Base-by-base conservation (phyloP, 225 moss, liverwort and hornwort genomes). In the Marchantia paleacea region DNA sequence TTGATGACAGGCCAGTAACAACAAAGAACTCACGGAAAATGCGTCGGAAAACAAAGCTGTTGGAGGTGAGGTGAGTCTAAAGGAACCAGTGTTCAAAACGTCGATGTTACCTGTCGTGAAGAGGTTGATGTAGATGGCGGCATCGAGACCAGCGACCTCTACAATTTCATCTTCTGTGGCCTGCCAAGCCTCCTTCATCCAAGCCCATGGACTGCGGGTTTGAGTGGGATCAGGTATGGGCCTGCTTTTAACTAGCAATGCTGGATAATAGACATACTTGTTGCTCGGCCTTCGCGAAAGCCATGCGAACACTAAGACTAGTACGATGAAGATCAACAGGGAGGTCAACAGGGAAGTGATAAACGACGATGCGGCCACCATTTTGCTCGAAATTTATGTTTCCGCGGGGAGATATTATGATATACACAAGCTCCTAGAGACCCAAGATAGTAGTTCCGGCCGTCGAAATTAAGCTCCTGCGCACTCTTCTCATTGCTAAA, bases 61-160 rank as follows among this genome's bases (percentile, higher is more conserved):
- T 39, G 39, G 39, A 39, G 39, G 39, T 50, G 22, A 51, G 50
- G 4, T 51, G 14, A 9, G 8, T 15, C 6, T 47, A 51, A 19
- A 28, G 52, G 7, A 22, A 16, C 6, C 6, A 14, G 28, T 28
- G 66, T 29, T 51, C 50, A 52, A 12, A 18, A 15, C 51, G 11
- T 15, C 10, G n/a, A 20, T 51, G 16, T 52, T 89, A 94, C 96
- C 94, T 85, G 91, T 86, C 20, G 89, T 85, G 83, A 93, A 93
- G 24, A 97, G 83, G 29, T 87, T 88, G 69, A 92, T 49, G 81
- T 97, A 97, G 31, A 97, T 83, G 39, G 94, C 89, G 3, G 94
- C 88, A 81, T 97, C 97, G 75, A 97, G 85, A 20, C 97, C 97
- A 0, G 85, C 94, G 0, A 67, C 75, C 10, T 86, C 88, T 0